Percentiles rank a stretch among this genome's conserved stretches.
Conservation (phyloP, 2,329 filamentous ascomycete genomes). For the Macrophomina tecta region DNA sequence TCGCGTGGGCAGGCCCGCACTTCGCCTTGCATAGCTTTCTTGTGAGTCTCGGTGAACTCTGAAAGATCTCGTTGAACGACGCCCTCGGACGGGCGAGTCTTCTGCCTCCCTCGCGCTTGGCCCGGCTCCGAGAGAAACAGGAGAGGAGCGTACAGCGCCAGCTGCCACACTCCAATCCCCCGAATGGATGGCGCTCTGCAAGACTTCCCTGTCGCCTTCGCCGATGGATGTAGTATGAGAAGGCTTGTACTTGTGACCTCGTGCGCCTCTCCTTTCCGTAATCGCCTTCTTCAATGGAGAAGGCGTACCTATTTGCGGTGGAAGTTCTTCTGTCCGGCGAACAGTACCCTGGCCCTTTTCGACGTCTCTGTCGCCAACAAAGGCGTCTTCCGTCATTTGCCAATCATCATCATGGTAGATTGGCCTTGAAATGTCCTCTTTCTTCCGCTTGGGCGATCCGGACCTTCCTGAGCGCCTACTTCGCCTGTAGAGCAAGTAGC, state of each 20-base stretch:
- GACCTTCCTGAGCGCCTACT: constrained; percentile 33
- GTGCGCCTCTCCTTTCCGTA: not conserved
- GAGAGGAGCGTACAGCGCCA: constrained; percentile 35
- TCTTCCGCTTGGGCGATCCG: constrained; percentile 26
- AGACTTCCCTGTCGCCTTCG: constrained; percentile 43
- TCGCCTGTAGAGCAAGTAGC: constrained; percentile 33
- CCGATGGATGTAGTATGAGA: constrained; percentile 48
- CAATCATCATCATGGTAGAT: constrained; percentile 41
- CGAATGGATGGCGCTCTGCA: constrained; percentile 44
- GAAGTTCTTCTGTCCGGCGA: constrained; percentile 39
- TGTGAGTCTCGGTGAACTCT: constrained; percentile 29
- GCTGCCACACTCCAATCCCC: constrained; percentile 27
- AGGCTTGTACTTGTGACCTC: constrained; percentile 35
- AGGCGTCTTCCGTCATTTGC: constrained; percentile 33
- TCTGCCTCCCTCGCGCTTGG: constrained; percentile 42
- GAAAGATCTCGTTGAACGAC: constrained; percentile 22
- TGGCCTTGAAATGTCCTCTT: constrained; percentile 49
- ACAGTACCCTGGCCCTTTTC: constrained; percentile 43
- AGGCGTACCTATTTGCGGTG: constrained; percentile 39
- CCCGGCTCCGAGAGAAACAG: constrained; percentile 40
- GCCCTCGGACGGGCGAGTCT: constrained; percentile 34
- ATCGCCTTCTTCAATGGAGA: constrained; percentile 23
- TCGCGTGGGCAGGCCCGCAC: constrained; percentile 40
- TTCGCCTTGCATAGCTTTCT: constrained; percentile 34
- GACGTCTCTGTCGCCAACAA: constrained; percentile 40